phyloP scores from a whole-genome alignment of 2,329 filamentous ascomycete species.

The Dactylellina leptospora region DNA sequence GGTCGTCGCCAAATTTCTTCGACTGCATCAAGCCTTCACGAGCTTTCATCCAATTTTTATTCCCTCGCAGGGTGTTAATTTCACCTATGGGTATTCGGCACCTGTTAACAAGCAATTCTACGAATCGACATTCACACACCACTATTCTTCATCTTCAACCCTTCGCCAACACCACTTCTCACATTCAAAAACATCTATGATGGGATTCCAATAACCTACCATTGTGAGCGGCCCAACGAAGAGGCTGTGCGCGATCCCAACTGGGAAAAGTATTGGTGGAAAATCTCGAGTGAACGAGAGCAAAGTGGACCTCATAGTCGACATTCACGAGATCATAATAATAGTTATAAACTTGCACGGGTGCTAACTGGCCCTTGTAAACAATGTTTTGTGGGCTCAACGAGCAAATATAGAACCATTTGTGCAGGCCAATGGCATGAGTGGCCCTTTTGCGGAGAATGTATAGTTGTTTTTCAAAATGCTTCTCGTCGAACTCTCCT shows the following conservation, averaged over 20 bases:
- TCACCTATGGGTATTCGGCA: constrained; percentile 66
- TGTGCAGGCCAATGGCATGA: constrained; percentile 91
- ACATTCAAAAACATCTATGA: constrained; percentile 20
- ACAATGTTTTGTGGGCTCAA: constrained; percentile 98
- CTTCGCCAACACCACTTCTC: constrained; percentile 15
- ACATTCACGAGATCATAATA: constrained; percentile 97
- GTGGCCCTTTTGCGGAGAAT: constrained; percentile 93
- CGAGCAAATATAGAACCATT: constrained; percentile 99
- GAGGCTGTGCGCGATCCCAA: constrained; percentile 95
- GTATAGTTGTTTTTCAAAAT: constrained; percentile 93
- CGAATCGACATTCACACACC: constrained; percentile 37
- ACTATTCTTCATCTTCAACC: constrained; percentile 14
- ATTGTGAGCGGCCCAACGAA: constrained; percentile 97
- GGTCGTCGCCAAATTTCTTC: constrained; percentile 87
- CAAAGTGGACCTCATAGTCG: constrained; percentile 97
- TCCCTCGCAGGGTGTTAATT: constrained; percentile 95
- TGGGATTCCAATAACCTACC: constrained; percentile 64
- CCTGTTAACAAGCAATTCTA: constrained; percentile 51
- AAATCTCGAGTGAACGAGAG: constrained; percentile 94
- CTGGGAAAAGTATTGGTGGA: constrained; percentile 98
- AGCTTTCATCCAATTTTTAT: constrained; percentile 99
- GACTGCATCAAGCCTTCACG: constrained; percentile 95
- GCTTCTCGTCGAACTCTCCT: constrained; percentile 82
- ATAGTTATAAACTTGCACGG: constrained; percentile 96
- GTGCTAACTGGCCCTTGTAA: constrained; percentile 95